These are phyloP conservation scores for Myriangium duriaei DNA, from an alignment of 2,329 filamentous ascomycete species.

Conservation along the genomic window DNA sequence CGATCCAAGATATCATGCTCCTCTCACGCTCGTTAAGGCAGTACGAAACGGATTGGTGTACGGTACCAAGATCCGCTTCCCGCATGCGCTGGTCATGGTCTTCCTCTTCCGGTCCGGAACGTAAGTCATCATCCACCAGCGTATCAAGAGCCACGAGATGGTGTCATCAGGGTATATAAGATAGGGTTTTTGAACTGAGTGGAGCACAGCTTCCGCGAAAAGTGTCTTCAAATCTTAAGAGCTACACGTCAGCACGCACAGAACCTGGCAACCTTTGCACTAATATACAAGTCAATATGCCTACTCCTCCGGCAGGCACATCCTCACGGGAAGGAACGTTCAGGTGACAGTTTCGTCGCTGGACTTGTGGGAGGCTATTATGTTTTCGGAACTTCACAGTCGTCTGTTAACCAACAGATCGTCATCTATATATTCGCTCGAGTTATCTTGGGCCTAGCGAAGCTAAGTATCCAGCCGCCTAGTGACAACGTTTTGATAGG, in stretches of 20 bases:
- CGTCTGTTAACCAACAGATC: constrained; percentile 86
- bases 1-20: constrained; percentile 72
- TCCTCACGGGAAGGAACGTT: constrained; percentile 46
- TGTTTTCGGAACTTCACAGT: constrained; percentile 69
- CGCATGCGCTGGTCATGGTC: constrained; percentile 96
- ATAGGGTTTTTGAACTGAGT: no score
- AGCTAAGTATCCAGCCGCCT: constrained; percentile 58
- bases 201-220: constrained; percentile 55
- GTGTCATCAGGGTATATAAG: no score
- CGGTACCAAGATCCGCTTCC: constrained; percentile 93
- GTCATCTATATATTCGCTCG: constrained; percentile 95
- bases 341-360: constrained; percentile 73
- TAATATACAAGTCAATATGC: constrained; percentile 79
- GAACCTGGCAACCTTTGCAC: constrained; percentile 82
- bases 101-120: constrained; percentile 83
- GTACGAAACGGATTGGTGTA: constrained; percentile 96
- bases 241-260: constrained; percentile 82
- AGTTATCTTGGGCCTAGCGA: constrained; percentile 72
- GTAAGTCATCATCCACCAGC: no score
- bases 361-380: constrained; percentile 82
- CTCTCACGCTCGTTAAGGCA: constrained; percentile 77
- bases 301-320: constrained; percentile 51
- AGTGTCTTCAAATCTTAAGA: constrained; percentile 62
- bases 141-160: no score
- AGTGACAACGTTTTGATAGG: constrained; percentile 25